Evolutionary conservation across 1,284 basidiomycete species (phyloP), one percentile per base, ranked within the genome.

Genomic region (Peniophora sp.): DNA sequence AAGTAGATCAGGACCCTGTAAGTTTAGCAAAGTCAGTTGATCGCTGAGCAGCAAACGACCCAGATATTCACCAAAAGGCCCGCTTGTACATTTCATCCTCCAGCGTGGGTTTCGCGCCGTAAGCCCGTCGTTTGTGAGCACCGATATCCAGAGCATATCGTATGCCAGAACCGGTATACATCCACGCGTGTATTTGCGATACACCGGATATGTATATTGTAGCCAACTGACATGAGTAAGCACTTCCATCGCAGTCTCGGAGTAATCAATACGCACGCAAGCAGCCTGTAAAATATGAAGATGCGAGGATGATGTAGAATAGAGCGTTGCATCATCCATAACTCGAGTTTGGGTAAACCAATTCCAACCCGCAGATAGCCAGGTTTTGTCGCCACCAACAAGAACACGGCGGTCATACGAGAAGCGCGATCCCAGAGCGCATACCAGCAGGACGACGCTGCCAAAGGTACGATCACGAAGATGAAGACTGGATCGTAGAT

Each of bases 341-440:
- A 79, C 64, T 58, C 78, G 68, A 6, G 85, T 74, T 57, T 85
- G 81, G 45, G 78, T 73, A 59, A 83, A 81, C 72, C 79, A 89
- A 56, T 77, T 78, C 85, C 86, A 89, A 1, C 88, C 88, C 20
- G 79, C 76, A 2, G 83, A 83, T 50, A 81, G 78, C 6, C 63
- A 61, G 20, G 65, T 65, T 39, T 67, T 64, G 48, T 71, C n/a
- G 60, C 70, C 72, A 17, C 73, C 69, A 16, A 72, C 69, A 55
- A 83, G 65, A 1, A 85, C 80, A 14, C 85, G 71, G 0, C 75
- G 72, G 62, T 90, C 89, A 49, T 83, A 73, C 10, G 81, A 79
- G 61, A 74, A 85, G 27, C 84, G 76, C 0, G 86, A 70, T 2
- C 81, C 90, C 50, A 83, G 70, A 0, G 90, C 87, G 62, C 87